Evolutionary conservation across 176 grass and related monocot genomes (phyloP).

Genomic region (Elaeis guineensis): DNA sequence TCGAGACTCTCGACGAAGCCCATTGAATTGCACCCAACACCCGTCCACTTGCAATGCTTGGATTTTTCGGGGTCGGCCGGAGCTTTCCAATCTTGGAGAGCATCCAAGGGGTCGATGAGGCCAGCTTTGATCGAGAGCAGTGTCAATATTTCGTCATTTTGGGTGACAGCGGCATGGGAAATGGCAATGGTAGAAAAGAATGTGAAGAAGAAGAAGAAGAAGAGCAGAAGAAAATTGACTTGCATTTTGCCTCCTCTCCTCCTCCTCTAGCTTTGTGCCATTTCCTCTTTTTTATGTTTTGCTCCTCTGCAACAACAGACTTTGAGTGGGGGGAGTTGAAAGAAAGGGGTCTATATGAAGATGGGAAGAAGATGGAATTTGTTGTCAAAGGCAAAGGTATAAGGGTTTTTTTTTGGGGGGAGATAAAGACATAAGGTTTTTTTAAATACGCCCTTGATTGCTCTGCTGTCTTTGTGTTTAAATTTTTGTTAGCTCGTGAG

Average conservation of each 20-base stretch:
- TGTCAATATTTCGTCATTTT: slow-evolving; percentile 32
- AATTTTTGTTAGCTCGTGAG: too few relatives aligned
- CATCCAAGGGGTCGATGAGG: slow-evolving; percentile 46
- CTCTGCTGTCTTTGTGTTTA: too few relatives aligned
- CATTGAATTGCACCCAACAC: slow-evolving; percentile 45
- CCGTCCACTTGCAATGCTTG: slow-evolving; percentile 67
- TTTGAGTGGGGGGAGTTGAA: too few relatives aligned
- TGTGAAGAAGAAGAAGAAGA: slow-evolving; percentile 13
- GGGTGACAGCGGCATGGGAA: slow-evolving; percentile 17
- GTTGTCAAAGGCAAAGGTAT: too few relatives aligned
- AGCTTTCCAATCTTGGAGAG: slow-evolving; percentile 43
- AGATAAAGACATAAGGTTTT: too few relatives aligned
- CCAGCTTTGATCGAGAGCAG: slow-evolving; percentile 63
- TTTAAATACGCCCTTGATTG: too few relatives aligned
- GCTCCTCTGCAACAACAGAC: too few relatives aligned
- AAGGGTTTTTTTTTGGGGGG: too few relatives aligned
- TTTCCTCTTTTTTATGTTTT: slow-evolving; percentile 1
- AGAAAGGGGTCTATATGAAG: too few relatives aligned
- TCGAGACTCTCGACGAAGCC: slow-evolving; percentile 44
- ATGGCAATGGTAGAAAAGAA: slow-evolving; percentile 1
- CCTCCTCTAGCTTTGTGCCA: slow-evolving; percentile 5
- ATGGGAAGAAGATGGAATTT: too few relatives aligned
- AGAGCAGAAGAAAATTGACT: slow-evolving; percentile 4
- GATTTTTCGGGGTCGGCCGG: background rate
- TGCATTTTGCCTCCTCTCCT: slow-evolving; percentile 13